These are phyloP conservation scores for Plasmodium ovale DNA, from an alignment of 169 alveolate species.

Conservation along the genomic window DNA sequence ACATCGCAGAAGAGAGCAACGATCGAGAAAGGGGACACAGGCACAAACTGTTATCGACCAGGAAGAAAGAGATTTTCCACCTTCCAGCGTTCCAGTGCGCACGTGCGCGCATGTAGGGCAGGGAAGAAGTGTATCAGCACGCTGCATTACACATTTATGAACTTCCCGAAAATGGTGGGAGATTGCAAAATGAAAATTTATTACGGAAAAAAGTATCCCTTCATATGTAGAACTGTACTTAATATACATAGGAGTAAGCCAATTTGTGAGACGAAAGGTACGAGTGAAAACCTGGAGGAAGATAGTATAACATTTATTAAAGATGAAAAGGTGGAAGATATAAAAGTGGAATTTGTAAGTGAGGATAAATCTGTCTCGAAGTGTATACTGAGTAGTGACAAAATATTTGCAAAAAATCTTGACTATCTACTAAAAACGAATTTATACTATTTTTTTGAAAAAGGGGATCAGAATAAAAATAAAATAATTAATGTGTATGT, in stretches of 20 bases:
- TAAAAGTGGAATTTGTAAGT: conserved; percentile 58
- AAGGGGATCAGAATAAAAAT: conserved; percentile 16
- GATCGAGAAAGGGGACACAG: too few relatives aligned
- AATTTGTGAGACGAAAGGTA: background rate
- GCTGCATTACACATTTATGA: too few relatives aligned
- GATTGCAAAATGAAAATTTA: conserved; percentile 30
- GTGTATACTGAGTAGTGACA: conserved; percentile 26
- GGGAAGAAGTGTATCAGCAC: background rate
- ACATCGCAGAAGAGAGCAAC: too few relatives aligned
- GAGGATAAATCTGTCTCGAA: background rate
- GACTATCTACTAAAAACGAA: conserved; percentile 52
- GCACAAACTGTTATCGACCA: too few relatives aligned
- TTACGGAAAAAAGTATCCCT: conserved; percentile 71
- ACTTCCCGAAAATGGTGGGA: conserved; percentile 26
- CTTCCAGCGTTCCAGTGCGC: background rate
- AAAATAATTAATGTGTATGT: conserved; percentile 11
- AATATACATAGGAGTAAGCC: conserved; percentile 7
- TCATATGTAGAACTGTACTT: conserved; percentile 44
- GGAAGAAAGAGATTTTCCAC: too few relatives aligned
- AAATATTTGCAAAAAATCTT: conserved; percentile 54
- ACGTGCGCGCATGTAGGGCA: background rate
- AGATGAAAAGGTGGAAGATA: conserved; percentile 42
- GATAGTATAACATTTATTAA: conserved; percentile 22
- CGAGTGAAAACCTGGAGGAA: background rate
- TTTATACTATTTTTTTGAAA: conserved; percentile 12